A percentile compares a stretch with the other conserved stretches of the same genome.
These are phyloP conservation scores for Leishmania lainsoni DNA, from an alignment of 208 protist species.

Conservation along the genomic window DNA sequence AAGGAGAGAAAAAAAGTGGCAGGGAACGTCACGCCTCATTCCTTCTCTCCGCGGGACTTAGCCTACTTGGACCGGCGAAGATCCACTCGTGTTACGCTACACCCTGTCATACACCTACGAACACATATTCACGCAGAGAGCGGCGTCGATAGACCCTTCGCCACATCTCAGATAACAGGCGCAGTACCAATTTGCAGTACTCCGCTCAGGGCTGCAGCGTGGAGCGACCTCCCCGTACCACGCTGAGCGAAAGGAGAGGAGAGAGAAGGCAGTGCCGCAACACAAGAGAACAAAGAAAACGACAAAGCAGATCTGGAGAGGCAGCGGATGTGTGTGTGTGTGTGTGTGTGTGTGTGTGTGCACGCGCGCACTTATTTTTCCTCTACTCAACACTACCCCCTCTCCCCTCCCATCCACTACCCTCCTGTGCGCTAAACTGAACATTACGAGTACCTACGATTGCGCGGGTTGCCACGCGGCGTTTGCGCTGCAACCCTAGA, in stretches of 20 bases:
- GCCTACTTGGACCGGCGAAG: background rate
- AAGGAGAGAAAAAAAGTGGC: background rate
- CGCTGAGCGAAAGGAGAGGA: background rate
- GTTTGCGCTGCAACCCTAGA: slow-evolving; percentile 14
- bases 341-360: background rate
- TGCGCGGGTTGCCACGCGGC: slow-evolving; percentile 13
- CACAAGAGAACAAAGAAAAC: background rate
- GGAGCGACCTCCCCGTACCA: background rate
- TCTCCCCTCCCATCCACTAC: background rate
- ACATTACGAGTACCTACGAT: slow-evolving; percentile 39
- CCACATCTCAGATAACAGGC: background rate
- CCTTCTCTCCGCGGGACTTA: background rate
- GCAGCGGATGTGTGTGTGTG: background rate
- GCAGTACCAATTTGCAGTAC: background rate
- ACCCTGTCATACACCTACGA: background rate
- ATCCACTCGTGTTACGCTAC: background rate
- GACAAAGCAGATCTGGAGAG: background rate
- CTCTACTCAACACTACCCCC: background rate
- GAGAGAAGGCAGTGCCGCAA: background rate
- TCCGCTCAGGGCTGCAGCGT: background rate
- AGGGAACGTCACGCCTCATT: background rate
- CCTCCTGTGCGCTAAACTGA: background rate
- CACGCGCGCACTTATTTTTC: background rate
- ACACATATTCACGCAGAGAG: background rate
- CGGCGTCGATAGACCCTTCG: background rate